These are phyloP conservation scores for Cladorrhinum sp. DNA, from an alignment of 2,329 filamentous ascomycete genomes.

Conservation along the genomic window DNA sequence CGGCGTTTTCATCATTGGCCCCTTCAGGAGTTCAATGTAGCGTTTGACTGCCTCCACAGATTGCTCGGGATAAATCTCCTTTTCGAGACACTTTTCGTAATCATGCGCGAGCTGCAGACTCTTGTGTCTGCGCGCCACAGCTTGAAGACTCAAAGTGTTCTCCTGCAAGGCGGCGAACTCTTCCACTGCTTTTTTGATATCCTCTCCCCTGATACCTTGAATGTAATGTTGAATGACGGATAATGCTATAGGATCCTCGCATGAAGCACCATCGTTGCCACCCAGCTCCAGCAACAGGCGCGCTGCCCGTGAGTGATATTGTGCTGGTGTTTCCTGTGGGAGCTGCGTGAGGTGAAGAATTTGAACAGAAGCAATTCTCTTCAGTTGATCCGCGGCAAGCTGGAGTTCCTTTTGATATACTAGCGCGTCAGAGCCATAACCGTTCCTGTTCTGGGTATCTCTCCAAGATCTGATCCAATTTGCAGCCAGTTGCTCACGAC, in stretches of 20 bases:
- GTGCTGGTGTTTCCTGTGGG: constrained; percentile 48
- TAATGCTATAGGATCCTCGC: constrained; percentile 26
- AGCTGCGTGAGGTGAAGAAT: constrained; percentile 53
- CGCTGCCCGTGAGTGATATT: constrained; percentile 48
- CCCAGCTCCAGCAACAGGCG: constrained; percentile 39
- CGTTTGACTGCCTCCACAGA: constrained; percentile 39
- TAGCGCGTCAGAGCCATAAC: constrained; percentile 46
- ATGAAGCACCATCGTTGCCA: constrained; percentile 24
- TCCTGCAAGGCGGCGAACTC: constrained; percentile 31
- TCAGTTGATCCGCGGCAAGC: constrained; percentile 46
- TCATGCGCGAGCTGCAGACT: constrained; percentile 54
- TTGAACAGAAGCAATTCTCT: constrained; percentile 51
- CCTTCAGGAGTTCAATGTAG: constrained; percentile 52
- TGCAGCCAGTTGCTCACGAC: constrained; percentile 37
- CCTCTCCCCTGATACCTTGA: constrained; percentile 47
- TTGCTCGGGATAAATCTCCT: constrained; percentile 42
- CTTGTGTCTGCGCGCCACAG: constrained; percentile 50
- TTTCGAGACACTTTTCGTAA: constrained; percentile 52
- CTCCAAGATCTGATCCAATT: constrained; percentile 46
- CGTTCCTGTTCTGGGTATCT: constrained; percentile 38
- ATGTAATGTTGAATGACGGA: constrained; percentile 47
- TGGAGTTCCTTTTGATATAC: constrained; percentile 54
- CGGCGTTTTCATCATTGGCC: constrained; percentile 31
- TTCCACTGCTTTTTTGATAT: constrained; percentile 44
- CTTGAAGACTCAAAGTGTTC: constrained; percentile 34